phyloP scores from a whole-genome alignment of 306 rosid genomes.

The Quercus engelmannii region DNA sequence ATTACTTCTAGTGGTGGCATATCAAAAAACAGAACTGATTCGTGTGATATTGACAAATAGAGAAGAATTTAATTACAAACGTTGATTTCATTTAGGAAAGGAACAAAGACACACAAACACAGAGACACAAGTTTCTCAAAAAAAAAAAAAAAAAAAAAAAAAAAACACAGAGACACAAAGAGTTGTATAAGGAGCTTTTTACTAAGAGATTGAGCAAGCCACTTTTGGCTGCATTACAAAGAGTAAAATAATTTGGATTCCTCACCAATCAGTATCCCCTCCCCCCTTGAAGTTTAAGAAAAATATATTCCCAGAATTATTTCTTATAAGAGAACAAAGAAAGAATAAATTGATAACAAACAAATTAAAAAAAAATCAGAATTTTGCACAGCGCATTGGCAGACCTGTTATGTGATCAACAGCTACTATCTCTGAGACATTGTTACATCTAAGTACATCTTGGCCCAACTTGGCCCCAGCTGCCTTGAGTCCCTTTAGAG shows the following conservation, averaged over 20 bases:
- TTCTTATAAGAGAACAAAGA: not conserved
- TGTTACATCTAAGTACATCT: slow-evolving; percentile 76
- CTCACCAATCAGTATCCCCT: not conserved
- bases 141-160: no score
- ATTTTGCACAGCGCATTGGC: slow-evolving; percentile 64
- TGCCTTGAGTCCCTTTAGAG: slow-evolving; percentile 78
- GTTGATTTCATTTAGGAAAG: no score
- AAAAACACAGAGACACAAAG: not conserved
- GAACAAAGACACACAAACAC: not conserved
- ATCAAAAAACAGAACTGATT: no score
- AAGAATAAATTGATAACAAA: slow-evolving; percentile 23
- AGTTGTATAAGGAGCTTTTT: not conserved
- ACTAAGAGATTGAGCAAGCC: slow-evolving; percentile 4
- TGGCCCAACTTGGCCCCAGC: slow-evolving; percentile 95
- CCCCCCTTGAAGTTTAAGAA: not conserved
- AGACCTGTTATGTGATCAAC: slow-evolving; percentile 78
- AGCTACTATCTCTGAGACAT: slow-evolving; percentile 63
- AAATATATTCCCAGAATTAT: not conserved
- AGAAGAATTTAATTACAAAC: no score
- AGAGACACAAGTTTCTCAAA: not conserved
- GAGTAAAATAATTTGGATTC: slow-evolving; percentile 17
- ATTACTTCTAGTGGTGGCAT: no score
- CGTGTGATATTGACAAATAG: no score
- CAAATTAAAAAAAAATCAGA: slow-evolving; percentile 41
- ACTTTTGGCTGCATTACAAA: slow-evolving; percentile 25